A percentile compares a stretch with the other conserved stretches of the same genome.
Conservation (phyloP, 225 moss, liverwort and hornwort species). For the Asterella californica region DNA sequence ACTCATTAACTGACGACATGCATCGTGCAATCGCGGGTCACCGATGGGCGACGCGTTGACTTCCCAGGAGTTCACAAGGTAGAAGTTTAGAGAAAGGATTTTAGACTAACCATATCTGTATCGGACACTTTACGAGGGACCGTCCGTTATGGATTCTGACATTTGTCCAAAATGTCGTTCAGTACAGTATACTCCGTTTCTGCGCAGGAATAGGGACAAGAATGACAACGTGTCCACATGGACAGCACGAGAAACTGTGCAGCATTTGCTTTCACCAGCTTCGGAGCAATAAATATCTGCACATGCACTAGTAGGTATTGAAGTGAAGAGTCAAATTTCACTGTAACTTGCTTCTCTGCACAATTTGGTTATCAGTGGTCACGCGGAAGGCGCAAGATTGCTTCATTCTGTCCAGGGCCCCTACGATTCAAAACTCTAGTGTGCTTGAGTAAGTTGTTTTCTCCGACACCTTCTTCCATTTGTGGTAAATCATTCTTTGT, state of each 20-base stretch:
- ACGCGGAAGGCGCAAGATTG: no score
- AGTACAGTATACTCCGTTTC: not conserved
- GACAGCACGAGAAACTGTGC: conserved; percentile 7
- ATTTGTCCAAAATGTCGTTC: conserved; percentile 5
- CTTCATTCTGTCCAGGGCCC: no score
- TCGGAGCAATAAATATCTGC: conserved; percentile 12
- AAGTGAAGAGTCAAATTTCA: conserved; percentile 6
- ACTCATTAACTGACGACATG: conserved; percentile 11
- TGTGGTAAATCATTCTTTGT: no score
- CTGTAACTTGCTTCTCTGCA: not conserved
- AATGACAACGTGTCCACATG: not conserved
- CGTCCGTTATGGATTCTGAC: not conserved
- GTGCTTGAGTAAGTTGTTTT: no score
- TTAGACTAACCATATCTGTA: conserved; percentile 5
- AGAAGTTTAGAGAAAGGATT: not conserved
- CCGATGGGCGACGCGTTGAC: conserved; percentile 11
- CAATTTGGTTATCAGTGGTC: not conserved
- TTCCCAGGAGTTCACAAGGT: not conserved
- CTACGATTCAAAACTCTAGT: no score
- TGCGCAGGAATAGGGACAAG: not conserved
- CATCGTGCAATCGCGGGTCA: conserved; percentile 2
- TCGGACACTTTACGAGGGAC: not conserved
- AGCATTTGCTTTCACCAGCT: not conserved
- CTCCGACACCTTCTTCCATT: no score
- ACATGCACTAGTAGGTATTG: conserved; percentile 7